Percentiles rank a stretch among this genome's conserved stretches.
phyloP scores from a whole-genome alignment of 176 grass and related monocot genomes.

The Thinopyrum elongatum region DNA sequence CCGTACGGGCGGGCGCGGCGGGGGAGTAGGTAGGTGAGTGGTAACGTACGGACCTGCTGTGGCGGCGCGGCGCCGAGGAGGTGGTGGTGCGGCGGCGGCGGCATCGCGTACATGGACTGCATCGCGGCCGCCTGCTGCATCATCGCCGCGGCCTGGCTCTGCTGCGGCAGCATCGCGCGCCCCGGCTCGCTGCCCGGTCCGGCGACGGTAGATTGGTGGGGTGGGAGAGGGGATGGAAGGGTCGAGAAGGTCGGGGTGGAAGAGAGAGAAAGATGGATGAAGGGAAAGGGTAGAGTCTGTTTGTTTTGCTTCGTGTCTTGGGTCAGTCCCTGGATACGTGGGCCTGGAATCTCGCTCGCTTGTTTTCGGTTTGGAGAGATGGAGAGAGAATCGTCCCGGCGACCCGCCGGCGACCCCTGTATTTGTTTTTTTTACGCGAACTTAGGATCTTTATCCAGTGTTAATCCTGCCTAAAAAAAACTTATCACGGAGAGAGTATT shows the following conservation, averaged over 20 bases:
- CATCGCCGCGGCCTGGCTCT: slow-evolving; percentile 53
- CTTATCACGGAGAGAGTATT: too few relatives aligned
- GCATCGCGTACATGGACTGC: slow-evolving; percentile 55
- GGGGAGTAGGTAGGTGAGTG: neutral
- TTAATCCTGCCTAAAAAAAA: too few relatives aligned
- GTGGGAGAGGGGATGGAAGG: slow-evolving; percentile 12
- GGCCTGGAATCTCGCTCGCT: neutral
- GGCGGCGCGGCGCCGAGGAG: slow-evolving; percentile 56
- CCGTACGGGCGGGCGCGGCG: neutral
- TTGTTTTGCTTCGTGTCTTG: neutral
- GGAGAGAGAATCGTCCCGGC: neutral
- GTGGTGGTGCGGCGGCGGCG: slow-evolving; percentile 30
- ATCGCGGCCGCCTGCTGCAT: slow-evolving; percentile 67
- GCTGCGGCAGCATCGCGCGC: slow-evolving; percentile 50
- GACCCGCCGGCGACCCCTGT: neutral
- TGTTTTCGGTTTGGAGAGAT: neutral
- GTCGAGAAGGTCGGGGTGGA: slow-evolving; percentile 33
- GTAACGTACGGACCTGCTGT: slow-evolving; percentile 32
- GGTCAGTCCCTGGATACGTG: neutral
- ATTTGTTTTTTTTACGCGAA: too few relatives aligned
- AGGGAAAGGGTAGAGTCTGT: neutral
- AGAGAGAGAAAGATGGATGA: neutral
- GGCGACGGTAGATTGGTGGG: slow-evolving; percentile 20
- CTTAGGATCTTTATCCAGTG: too few relatives aligned
- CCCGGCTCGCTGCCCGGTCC: neutral